phyloP scores from a whole-genome alignment of 2,329 filamentous ascomycete genomes.

The Periconia digitata region DNA sequence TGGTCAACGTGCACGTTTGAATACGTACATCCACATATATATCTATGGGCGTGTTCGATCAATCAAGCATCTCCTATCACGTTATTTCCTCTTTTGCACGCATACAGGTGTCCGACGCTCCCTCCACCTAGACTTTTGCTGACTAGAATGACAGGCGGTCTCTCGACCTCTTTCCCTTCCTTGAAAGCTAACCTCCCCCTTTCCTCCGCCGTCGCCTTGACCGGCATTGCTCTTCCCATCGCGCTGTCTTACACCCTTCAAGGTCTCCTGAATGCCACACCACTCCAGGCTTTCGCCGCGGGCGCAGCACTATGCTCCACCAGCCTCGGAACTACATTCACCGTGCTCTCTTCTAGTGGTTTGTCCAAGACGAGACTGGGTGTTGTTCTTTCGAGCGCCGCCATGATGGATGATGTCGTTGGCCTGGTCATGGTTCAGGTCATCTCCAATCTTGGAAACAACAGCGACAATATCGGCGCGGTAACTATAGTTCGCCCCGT shows the following conservation, averaged over 20 bases:
- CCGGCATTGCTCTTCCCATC: slow-evolving; percentile 66
- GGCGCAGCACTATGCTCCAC: slow-evolving; percentile 75
- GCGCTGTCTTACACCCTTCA: slow-evolving; percentile 64
- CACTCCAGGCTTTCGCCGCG: slow-evolving; percentile 68
- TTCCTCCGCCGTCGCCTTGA: slow-evolving; percentile 64
- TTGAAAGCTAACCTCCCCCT: slow-evolving; percentile 63
- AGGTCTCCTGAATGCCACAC: slow-evolving; percentile 52
- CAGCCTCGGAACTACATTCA: slow-evolving; percentile 71
- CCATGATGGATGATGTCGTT: slow-evolving; percentile 81
- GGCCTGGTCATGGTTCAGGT: slow-evolving; percentile 77
- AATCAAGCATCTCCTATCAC: background rate
- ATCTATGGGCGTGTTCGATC: background rate
- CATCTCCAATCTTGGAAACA: slow-evolving; percentile 67
- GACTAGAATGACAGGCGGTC: slow-evolving; percentile 51
- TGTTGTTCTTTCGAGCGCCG: slow-evolving; percentile 68
- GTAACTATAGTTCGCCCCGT: slow-evolving; percentile 54
- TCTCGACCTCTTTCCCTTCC: slow-evolving; percentile 56
- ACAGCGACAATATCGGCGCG: slow-evolving; percentile 35
- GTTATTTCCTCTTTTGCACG: background rate
- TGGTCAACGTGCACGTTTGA: too few species aligned
- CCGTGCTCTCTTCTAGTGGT: slow-evolving; percentile 63
- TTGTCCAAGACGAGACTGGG: slow-evolving; percentile 59
- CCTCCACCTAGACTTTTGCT: slow-evolving; percentile 4
- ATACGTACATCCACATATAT: too few species aligned
- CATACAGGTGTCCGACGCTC: background rate